phyloP scores from a whole-genome alignment of 306 rosid species.

The Cucurbita moschata region DNA sequence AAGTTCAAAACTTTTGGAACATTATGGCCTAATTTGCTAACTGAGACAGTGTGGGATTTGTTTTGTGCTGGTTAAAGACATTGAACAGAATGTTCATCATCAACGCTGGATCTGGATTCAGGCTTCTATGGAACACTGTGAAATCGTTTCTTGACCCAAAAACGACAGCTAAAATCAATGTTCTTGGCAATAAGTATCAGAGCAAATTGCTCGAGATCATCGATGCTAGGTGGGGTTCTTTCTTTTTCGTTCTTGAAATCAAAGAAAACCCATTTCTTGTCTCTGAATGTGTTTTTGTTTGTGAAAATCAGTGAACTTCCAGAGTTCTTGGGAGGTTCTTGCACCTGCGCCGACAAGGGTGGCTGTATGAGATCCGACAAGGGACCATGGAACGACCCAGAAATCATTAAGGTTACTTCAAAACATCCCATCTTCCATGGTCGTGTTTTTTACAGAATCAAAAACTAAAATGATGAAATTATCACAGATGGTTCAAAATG shows the following conservation, averaged over 20 bases:
- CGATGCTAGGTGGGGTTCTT: conserved; percentile 42
- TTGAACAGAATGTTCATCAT: conserved; percentile 90
- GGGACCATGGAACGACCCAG: conserved; percentile 96
- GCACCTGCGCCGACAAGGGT: conserved; percentile 89
- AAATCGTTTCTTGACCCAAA: conserved; percentile 89
- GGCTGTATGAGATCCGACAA: conserved; percentile 91
- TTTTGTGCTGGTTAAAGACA: conserved; percentile 21
- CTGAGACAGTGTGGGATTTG: background rate
- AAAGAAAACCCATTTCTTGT: background rate
- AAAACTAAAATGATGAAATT: conserved; percentile 4
- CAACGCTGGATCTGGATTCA: conserved; percentile 94
- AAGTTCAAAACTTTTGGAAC: background rate
- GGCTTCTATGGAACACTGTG: conserved; percentile 80
- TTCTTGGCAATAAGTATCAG: conserved; percentile 85
- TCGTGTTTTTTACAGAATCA: no score
- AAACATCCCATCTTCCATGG: no score
- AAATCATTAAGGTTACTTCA: conserved; percentile 39
- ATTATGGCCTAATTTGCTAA: background rate
- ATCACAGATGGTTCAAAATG: conserved; percentile 73
- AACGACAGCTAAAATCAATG: conserved; percentile 80
- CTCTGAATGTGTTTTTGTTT: background rate
- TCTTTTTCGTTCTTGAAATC: background rate
- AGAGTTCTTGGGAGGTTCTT: conserved; percentile 79
- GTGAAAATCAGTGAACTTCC: conserved; percentile 64
- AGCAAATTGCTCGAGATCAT: conserved; percentile 90